These are phyloP conservation scores for Colletotrichum endophyticum DNA, from an alignment of 2,329 filamentous ascomycete genomes.

Conservation along the genomic window DNA sequence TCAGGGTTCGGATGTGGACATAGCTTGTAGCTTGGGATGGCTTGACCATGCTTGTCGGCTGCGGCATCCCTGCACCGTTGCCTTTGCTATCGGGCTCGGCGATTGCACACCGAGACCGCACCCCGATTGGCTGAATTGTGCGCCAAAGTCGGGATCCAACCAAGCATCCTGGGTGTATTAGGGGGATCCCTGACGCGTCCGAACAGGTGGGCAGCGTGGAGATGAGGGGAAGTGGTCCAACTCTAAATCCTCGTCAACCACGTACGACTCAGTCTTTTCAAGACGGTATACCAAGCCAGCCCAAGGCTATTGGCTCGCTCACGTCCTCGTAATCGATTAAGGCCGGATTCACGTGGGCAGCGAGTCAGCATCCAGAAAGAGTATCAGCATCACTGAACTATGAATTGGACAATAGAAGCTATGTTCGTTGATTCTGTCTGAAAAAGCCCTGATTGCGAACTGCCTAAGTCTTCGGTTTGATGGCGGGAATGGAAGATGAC, in stretches of 20 bases:
- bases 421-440: accelerated
- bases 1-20: not conserved
- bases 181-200: not conserved
- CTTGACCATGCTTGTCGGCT: not conserved
- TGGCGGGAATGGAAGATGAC: too few species aligned
- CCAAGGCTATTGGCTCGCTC: not conserved
- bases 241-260: not conserved
- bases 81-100: not conserved
- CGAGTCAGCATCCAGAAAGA: not conserved
- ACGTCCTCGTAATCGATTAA: accelerated
- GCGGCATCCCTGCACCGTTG: not conserved
- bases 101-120: not conserved
- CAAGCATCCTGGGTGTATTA: not conserved
- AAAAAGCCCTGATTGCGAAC: accelerated
- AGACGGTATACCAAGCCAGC: not conserved
- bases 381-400: not conserved
- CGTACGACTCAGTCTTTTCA: not conserved
- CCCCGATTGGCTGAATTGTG: not conserved
- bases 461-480: not conserved
- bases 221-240: not conserved
- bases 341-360: accelerated
- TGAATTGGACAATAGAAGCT: not conserved
- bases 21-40: not conserved
- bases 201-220: not conserved
- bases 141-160: not conserved